Percentiles rank a stretch among this genome's conserved stretches.
Conservation (phyloP, 306 rosid species). For the Leucaena leucocephala region DNA sequence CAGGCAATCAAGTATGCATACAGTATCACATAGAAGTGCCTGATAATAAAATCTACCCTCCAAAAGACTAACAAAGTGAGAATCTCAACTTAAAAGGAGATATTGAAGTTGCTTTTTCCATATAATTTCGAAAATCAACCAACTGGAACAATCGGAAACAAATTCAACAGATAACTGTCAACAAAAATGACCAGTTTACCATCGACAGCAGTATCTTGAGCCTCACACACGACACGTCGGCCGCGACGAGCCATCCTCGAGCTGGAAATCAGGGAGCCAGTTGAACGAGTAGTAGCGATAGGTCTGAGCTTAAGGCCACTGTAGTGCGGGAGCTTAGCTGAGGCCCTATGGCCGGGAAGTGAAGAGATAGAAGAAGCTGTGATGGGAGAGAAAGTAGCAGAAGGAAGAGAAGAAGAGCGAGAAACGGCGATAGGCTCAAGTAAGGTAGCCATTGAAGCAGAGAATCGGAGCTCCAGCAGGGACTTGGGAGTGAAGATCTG, state of each 20-base stretch:
- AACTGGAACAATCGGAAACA: neutral
- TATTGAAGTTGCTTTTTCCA: neutral
- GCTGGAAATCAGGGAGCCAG: slow-evolving; percentile 30
- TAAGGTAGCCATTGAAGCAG: slow-evolving; percentile 72
- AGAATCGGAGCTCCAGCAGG: slow-evolving; percentile 45
- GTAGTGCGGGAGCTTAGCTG: neutral
- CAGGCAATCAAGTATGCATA: neutral
- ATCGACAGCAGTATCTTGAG: slow-evolving; percentile 66
- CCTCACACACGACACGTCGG: slow-evolving; percentile 63
- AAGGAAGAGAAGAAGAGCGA: slow-evolving; percentile 51
- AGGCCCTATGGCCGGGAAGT: neutral
- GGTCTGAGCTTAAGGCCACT: slow-evolving; percentile 62
- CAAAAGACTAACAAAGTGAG: neutral
- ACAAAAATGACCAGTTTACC: slow-evolving; percentile 47
- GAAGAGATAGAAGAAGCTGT: slow-evolving; percentile 42
- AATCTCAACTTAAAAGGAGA: neutral
- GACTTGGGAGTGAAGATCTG: slow-evolving; percentile 13
- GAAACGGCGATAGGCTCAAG: slow-evolving; percentile 60
- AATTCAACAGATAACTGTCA: neutral
- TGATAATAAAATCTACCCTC: slow-evolving; percentile 4
- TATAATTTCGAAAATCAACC: neutral
- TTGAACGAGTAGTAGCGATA: slow-evolving; percentile 28
- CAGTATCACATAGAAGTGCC: slow-evolving; percentile 1
- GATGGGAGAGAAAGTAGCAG: slow-evolving; percentile 42
- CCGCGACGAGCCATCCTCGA: slow-evolving; percentile 46